Conservation (phyloP, 176 grass and related monocot species). For the Carex kokanica region DNA sequence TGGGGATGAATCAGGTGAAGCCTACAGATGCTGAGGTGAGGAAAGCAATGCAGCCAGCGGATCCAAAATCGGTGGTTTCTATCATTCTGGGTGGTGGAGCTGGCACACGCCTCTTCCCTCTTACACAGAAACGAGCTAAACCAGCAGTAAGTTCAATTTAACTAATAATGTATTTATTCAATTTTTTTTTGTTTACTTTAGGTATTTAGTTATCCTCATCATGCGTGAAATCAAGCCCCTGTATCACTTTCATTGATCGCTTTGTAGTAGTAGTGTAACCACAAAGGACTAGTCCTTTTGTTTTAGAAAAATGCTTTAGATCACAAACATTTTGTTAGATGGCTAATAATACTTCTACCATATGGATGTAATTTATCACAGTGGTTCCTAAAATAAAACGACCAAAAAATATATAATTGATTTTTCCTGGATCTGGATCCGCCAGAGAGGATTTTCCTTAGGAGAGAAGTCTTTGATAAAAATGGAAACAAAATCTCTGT, state of each 20-base stretch:
- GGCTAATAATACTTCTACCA: not conserved
- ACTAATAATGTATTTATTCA: not conserved
- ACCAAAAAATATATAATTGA: not conserved
- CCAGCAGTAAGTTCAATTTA: conserved; percentile 54
- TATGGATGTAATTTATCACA: not conserved
- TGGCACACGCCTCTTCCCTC: conserved; percentile 79
- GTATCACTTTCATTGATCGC: not conserved
- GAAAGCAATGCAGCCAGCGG: conserved; percentile 30
- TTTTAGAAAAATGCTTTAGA: not conserved
- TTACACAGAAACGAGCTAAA: conserved; percentile 75
- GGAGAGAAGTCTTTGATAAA: not conserved
- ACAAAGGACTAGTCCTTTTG: not conserved
- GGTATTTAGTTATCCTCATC: not conserved
- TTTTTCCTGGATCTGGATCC: not conserved
- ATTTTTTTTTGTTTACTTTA: not conserved
- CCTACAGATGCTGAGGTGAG: conserved; percentile 6
- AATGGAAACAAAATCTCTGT: not conserved
- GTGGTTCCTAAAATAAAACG: not conserved
- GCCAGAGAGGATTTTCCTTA: not conserved
- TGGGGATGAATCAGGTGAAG: conserved; percentile 14
- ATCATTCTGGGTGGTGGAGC: conserved; percentile 78
- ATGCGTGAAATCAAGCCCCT: not conserved
- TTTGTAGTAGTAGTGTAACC: not conserved
- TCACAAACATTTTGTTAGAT: not conserved
- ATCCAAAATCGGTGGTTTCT: conserved; percentile 56